phyloP scores from a whole-genome alignment of 2,329 filamentous ascomycete genomes.

The Stagonosporopsis cucurbitacearum region DNA sequence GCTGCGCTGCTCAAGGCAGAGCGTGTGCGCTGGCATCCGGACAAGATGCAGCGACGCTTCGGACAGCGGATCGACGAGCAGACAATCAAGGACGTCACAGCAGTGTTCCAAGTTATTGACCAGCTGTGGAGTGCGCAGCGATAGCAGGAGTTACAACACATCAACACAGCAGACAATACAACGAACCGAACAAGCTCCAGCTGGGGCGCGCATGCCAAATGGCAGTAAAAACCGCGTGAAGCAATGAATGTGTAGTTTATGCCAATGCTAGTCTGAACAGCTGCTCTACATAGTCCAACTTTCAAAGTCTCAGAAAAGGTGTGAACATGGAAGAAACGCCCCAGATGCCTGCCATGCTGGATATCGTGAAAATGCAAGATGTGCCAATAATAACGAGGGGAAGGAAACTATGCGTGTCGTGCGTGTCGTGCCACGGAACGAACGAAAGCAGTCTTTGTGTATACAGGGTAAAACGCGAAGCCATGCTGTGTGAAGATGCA shows the following conservation, averaged over 20 bases:
- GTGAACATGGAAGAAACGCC: not conserved
- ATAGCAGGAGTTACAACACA: not conserved
- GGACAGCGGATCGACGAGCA: conserved; percentile 72
- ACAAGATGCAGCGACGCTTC: conserved; percentile 93
- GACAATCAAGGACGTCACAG: conserved; percentile 80
- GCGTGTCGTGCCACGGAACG: no score
- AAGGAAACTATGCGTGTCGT: not conserved
- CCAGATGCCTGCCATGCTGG: conserved; percentile 2
- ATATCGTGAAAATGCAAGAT: conserved; percentile 2
- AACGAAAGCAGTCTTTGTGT: not conserved
- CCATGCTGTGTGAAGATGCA: no score
- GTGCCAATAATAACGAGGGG: not conserved
- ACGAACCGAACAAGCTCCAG: no score
- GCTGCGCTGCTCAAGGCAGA: conserved; percentile 74
- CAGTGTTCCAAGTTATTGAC: conserved; percentile 91
- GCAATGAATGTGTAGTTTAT: not conserved
- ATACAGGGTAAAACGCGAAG: no score
- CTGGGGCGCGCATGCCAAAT: not conserved
- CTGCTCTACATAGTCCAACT: not conserved
- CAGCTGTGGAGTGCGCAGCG: conserved; percentile 68
- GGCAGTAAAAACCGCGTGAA: not conserved
- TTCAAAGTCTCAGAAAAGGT: no score
- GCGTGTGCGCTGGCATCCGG: conserved; percentile 93
- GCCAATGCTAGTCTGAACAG: not conserved
- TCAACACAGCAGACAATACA: no score